A percentile compares a stretch with the other conserved stretches of the same genome.
These are phyloP conservation scores for Aegilops tauschii DNA, from an alignment of 176 grass and related monocot species.

Conservation along the genomic window DNA sequence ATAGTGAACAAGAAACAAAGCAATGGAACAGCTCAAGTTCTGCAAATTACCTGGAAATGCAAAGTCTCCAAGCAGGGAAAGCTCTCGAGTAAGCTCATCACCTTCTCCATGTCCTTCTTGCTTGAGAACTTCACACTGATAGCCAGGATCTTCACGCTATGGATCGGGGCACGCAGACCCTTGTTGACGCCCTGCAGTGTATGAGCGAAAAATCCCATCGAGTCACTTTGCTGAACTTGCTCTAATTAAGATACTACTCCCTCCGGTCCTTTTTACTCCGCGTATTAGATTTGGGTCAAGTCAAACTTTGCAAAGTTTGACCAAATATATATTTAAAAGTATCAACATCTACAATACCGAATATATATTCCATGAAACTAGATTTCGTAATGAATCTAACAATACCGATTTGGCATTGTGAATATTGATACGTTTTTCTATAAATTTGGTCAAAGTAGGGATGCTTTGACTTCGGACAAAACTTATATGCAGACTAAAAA, in stretches of 20 bases:
- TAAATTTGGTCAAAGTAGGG: too few relatives aligned
- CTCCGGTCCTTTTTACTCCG: too few relatives aligned
- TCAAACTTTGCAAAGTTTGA: too few relatives aligned
- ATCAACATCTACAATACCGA: too few relatives aligned
- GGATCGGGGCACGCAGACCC: neutral
- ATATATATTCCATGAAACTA: too few relatives aligned
- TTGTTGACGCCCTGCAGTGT: conserved; percentile 14
- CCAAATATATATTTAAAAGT: too few relatives aligned
- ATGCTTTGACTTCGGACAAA: too few relatives aligned
- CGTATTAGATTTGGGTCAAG: too few relatives aligned
- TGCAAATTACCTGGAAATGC: conserved; percentile 24
- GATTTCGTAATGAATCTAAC: too few relatives aligned
- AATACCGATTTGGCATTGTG: too few relatives aligned
- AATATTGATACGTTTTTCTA: too few relatives aligned
- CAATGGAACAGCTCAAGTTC: neutral
- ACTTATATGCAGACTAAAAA: too few relatives aligned
- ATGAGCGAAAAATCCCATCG: neutral
- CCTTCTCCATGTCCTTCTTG: conserved; percentile 13
- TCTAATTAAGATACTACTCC: neutral
- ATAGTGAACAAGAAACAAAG: neutral
- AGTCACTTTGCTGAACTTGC: neutral
- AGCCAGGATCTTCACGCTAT: conserved; percentile 22
- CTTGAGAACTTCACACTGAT: conserved; percentile 19
- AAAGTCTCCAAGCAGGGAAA: conserved; percentile 36
- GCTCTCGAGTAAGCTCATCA: conserved; percentile 9